Percentiles rank a stretch among this genome's conserved stretches.
Evolutionary conservation across 768 basidiomycete genomes (phyloP).

Genomic region (Suillus discolor): DNA sequence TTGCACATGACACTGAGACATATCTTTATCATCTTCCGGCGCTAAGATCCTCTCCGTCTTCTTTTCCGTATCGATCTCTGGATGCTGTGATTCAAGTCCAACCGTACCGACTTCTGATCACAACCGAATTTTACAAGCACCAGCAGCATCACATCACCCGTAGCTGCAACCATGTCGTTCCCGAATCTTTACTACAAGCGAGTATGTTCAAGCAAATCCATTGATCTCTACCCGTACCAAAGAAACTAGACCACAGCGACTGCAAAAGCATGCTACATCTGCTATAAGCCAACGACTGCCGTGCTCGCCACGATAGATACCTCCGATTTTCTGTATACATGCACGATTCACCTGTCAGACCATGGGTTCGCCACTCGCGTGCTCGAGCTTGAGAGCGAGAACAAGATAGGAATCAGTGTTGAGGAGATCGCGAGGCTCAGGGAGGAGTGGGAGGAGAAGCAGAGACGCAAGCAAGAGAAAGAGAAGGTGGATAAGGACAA

Average conservation of each 20-base stretch:
- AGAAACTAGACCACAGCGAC: conserved; percentile 70
- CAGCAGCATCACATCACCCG: not conserved
- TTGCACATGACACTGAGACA: conserved; percentile 9
- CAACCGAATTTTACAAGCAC: not conserved
- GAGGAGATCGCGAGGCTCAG: conserved; percentile 81
- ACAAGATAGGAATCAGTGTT: conserved; percentile 41
- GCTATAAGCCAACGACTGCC: conserved; percentile 77
- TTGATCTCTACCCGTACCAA: conserved; percentile 7
- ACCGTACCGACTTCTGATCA: not conserved
- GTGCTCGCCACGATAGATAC: conserved; percentile 86
- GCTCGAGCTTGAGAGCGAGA: conserved; percentile 42
- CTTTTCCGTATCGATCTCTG: conserved; percentile 2
- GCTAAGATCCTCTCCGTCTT: conserved; percentile 3
- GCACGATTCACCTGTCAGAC: conserved; percentile 80
- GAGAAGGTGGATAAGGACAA: conserved; percentile 32
- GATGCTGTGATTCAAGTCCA: not conserved
- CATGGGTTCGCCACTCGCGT: conserved; percentile 68
- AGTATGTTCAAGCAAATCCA: conserved; percentile 45
- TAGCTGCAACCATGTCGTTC: conserved; percentile 56
- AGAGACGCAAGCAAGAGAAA: conserved; percentile 58
- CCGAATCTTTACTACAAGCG: conserved; percentile 89
- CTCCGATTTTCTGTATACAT: conserved; percentile 85
- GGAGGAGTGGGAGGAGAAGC: conserved; percentile 78
- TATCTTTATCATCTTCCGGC: not conserved
- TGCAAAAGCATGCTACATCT: conserved; percentile 74